phyloP scores from a whole-genome alignment of 2,329 filamentous ascomycete species.

The Proliferodiscus dingleyae region DNA sequence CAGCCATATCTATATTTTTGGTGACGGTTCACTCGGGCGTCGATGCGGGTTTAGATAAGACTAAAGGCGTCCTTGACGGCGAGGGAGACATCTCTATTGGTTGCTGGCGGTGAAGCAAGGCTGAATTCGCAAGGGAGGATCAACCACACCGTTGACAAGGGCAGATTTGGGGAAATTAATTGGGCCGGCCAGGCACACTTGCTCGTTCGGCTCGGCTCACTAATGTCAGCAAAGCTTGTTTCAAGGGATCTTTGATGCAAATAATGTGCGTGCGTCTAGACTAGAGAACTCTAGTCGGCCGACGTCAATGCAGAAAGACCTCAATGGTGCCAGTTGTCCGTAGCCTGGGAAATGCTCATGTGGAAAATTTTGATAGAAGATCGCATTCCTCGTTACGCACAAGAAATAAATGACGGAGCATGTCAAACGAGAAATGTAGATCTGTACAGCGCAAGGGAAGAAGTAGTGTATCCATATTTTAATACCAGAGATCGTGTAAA shows the following conservation, averaged over 20 bases:
- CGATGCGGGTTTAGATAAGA: too few relatives aligned
- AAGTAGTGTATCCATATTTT: background rate
- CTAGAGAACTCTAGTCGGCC: conserved; percentile 1
- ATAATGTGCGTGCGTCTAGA: conserved; percentile 3
- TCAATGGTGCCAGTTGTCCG: background rate
- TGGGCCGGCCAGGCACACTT: background rate
- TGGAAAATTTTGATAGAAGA: too few relatives aligned
- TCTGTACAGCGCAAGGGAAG: background rate
- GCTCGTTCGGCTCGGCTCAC: background rate
- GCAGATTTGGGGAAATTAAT: conserved; percentile 5
- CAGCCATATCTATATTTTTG: too few relatives aligned
- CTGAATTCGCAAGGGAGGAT: conserved; percentile 5
- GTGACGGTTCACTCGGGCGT: too few relatives aligned
- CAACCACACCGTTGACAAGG: background rate
- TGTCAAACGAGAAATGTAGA: background rate
- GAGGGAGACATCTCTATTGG: background rate
- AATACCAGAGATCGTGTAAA: background rate
- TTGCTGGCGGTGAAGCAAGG: background rate
- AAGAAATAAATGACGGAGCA: background rate
- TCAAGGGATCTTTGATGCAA: conserved; percentile 2
- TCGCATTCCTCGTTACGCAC: background rate
- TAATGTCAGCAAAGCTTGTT: conserved; percentile 5
- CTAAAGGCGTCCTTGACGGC: background rate
- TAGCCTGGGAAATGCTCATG: background rate
- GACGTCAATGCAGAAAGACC: background rate